Base-by-base conservation (phyloP, 169 alveolate species). In the Plasmodium knowlesi region DNA sequence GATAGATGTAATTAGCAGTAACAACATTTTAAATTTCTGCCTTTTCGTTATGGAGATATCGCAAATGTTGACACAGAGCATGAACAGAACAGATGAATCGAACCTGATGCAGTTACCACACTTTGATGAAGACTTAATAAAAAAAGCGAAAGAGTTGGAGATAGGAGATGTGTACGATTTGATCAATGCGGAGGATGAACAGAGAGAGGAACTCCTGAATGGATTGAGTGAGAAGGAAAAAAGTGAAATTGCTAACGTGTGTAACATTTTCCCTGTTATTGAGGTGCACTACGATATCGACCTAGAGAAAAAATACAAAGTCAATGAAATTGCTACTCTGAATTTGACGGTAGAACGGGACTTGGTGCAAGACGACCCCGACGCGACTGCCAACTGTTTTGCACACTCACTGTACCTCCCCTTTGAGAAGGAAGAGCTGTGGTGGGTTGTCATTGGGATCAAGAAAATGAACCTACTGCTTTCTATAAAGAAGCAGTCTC, bases 371-470 rank as follows among this genome's bases (percentile, higher is more conserved):
- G 98, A 98, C 41, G 97, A 94, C 46, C 97, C 97, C 6, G 95
- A 96, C 43, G 96, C 96, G 3, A 22, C 37, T 5, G 32, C 76
- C 76, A 67, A 67, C 37, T 25, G 30, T 71, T 96, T 96, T 43
- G 99, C 98, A 3, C 97, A 96, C 79, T 98, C 99, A 12, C 99
- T 99, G 16, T 97, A 96, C 86, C 99, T 97, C 97, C 99, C 99
- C 6, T 96, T 97, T 89, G 99, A 97, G 89, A 99, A 99, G 97
- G 99, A 98, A 91, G 99, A 99, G 93, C 96, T 98, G 93, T 99
- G 99, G 99, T 99, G 99, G 99, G 96, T 99, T 39, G 98, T 99
- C 43, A 96, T 99, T 25, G 99, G 99, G 3, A 98, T 98, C 90
- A 97, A 98, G 12, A 96, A 96, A 53, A 91, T 97, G 30, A 98